These are phyloP conservation scores for Paecilomyces sp. DNA, from an alignment of 2,329 filamentous ascomycete genomes.

Conservation along the genomic window DNA sequence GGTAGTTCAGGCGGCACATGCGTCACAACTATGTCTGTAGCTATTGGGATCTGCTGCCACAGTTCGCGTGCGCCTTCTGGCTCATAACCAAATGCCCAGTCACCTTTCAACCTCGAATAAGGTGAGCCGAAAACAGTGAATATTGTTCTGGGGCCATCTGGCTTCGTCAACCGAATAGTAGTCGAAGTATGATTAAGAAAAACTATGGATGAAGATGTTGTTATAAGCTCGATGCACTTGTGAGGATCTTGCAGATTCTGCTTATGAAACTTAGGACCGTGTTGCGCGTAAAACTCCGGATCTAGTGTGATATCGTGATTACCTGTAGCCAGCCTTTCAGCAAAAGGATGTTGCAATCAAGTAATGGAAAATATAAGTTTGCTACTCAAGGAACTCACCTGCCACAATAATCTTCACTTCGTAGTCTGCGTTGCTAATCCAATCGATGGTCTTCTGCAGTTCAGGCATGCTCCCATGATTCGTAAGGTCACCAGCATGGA, in stretches of 20 bases:
- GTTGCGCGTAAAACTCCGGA: slow-evolving; percentile 37
- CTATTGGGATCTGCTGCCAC: slow-evolving; percentile 45
- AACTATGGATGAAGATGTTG: slow-evolving; percentile 37
- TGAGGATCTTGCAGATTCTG: slow-evolving; percentile 37
- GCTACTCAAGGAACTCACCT: slow-evolving; percentile 28
- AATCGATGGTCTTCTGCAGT: slow-evolving; percentile 45
- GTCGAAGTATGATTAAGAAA: slow-evolving; percentile 47
- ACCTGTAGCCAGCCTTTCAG: slow-evolving; percentile 27
- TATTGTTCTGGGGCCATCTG: slow-evolving; percentile 39
- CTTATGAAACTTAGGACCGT: slow-evolving; percentile 38
- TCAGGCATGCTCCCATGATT: slow-evolving; percentile 48
- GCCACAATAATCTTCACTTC: slow-evolving; percentile 50
- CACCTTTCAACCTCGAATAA: slow-evolving; percentile 38
- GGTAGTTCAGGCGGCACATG: slow-evolving; percentile 49
- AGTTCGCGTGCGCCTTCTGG: slow-evolving; percentile 32
- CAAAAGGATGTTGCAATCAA: neutral
- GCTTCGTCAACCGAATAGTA: slow-evolving; percentile 36
- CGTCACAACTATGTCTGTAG: slow-evolving; percentile 49
- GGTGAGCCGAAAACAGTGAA: slow-evolving; percentile 56
- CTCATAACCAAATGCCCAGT: slow-evolving; percentile 52
- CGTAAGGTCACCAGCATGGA: slow-evolving; percentile 54
- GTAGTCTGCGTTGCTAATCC: slow-evolving; percentile 48
- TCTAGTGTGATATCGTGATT: slow-evolving; percentile 55
- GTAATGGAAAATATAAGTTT: neutral
- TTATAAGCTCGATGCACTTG: slow-evolving; percentile 38